These are phyloP conservation scores for Ramularia collo-cygni DNA, from an alignment of 2,329 filamentous ascomycete species.

Conservation along the genomic window DNA sequence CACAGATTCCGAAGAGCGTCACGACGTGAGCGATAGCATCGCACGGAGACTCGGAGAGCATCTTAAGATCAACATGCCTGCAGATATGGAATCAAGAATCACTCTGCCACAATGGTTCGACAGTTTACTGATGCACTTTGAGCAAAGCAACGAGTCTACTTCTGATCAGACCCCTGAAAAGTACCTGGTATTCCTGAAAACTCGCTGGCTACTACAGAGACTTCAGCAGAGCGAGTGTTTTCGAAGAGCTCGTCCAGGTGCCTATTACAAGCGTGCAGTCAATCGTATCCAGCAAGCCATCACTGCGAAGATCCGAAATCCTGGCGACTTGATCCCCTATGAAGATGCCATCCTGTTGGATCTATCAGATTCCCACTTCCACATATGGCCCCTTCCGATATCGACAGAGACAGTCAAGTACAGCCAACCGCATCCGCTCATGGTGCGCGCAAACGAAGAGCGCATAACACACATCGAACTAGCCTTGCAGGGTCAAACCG, in stretches of 20 bases:
- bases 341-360: conserved; percentile 12
- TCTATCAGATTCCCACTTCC: conserved; percentile 9
- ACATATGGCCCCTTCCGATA: conserved; percentile 8
- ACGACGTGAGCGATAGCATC: conserved; percentile 10
- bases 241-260: conserved; percentile 13
- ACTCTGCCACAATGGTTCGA: too few species aligned
- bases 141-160: too few species aligned
- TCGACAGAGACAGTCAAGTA: conserved; percentile 4
- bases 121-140: too few species aligned
- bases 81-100: too few species aligned
- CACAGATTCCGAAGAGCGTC: conserved; percentile 3
- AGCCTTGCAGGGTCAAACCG: too few species aligned
- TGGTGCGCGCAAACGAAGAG: too few species aligned
- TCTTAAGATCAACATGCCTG: too few species aligned
- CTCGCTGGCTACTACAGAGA: conserved; percentile 16
- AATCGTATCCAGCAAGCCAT: conserved; percentile 18
- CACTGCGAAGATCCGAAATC: conserved; percentile 6
- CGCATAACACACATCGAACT: too few species aligned
- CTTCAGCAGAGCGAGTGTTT: conserved; percentile 14
- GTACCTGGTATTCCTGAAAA: conserved; percentile 19
- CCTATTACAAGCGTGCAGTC: conserved; percentile 19
- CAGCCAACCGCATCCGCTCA: conserved; percentile 13
- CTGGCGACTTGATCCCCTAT: conserved; percentile 10
- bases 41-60: conserved; percentile 12
- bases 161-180: too few species aligned